Evolutionary conservation across 495 filamentous ascomycete species (phyloP), one percentile per base, ranked within the genome.

Genomic region (Aspergillus heteromorphus): DNA sequence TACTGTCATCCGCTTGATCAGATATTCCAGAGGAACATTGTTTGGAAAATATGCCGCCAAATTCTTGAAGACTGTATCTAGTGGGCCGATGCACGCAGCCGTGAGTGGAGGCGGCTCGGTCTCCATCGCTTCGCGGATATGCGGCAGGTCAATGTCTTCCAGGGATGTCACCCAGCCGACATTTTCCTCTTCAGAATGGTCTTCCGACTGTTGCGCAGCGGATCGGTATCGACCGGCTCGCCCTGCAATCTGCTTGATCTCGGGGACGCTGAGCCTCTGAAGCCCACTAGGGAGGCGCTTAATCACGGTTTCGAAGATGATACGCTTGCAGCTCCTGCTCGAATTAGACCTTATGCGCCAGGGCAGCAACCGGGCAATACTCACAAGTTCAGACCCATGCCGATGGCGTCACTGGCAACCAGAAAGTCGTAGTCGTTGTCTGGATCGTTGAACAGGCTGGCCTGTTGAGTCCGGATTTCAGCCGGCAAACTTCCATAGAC

Each of bases 351-450:
- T 7, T 7, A 27, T 7, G 23, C 17, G 34, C 25, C 19, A 56
- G 40, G 34, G 30, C 19, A 56, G 40, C 43, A 16, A 60, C 18
- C 14, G 1, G 18, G 6, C 23, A 8, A 51, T 23, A 75, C 76
- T 74, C 65, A 87, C 73, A 99, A 65, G 68, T 99, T 99, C 27
- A 99, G 72, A 1, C 93, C 93, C 93, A 99, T 99, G 19, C 93
- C 93, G 58, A 99, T 90, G 19, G 93, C 93, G 67, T 99, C 93
- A 60, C 91, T 96, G 14, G 93, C 93, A 21, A 92, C 89, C 4
- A 99, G 76, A 57, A 86, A 91, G 60, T 99, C 91, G 66, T 96
- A 99, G 34, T 95, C 92, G 68, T 89, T 97, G 64, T 93, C 73
- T 0, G 87, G 90, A 58, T 97, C 89, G 61, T 98, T 98, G 76